Base-by-base conservation (phyloP, 163 green algal genomes). In the Smithsoniella earleae region DNA sequence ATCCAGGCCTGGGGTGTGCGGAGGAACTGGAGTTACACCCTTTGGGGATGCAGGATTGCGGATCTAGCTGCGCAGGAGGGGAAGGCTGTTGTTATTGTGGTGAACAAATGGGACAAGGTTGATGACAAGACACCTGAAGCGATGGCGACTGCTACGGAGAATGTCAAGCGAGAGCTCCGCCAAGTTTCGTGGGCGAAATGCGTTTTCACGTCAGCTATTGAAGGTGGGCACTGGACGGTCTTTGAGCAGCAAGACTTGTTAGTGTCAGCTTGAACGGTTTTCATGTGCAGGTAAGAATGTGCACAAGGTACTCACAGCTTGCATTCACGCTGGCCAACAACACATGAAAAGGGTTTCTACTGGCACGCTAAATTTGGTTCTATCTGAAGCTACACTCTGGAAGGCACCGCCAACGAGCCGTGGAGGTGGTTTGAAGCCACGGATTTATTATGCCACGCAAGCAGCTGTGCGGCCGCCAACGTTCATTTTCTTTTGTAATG, bases 401-500 rank as follows among this genome's bases (percentile, higher is more conserved):
- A 89, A 90, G 73, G 58, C 80, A 25, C 89, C 89, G 18, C 90
- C 90, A 40, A 82, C 76, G 20, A 79, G 81, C 72, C 74, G 77
- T 2, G 78, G 81, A 73, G 82, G 63, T 8, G 66, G 76, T 5
- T 80, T 81, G 54, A 89, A 89, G 75, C 91, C 89, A 3, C 72
- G 83, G n/a, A 86, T 99, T 36, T 97, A 97, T 78, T 99, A 99
- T 73, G 91, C 83, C 40, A 99, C 92, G 2, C 90, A 97, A 83
- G 90, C 90, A 3, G 87, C 85, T n/a, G 83, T 77, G 3, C 77
- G 83, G 38, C 94, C 94, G 2, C 94, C 94, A 30, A 95, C 91
- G 2, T 99, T 99, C 80, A 90, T 99, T 25, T 88, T 99, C 65
- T 99, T 99, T 78, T 88, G 94, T 25, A 99, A 99, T 74, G 89